phyloP scores from a whole-genome alignment of 2,329 filamentous ascomycete species.

The Colletotrichum sp. region DNA sequence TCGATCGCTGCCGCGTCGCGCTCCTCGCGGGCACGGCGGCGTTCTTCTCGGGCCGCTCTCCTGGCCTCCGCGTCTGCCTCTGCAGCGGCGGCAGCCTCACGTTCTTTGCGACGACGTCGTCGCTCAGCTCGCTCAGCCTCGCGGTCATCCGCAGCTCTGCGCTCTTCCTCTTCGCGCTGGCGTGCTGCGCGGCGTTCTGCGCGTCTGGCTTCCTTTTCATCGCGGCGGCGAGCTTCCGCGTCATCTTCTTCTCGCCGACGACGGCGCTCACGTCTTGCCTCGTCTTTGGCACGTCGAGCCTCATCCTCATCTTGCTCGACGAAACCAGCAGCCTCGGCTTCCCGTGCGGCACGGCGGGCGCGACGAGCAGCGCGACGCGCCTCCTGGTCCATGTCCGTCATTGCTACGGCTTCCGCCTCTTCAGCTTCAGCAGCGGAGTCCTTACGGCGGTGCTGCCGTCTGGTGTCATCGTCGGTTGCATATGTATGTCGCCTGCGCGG shows the following conservation, averaged over 20 bases:
- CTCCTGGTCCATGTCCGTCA: slow-evolving; percentile 63
- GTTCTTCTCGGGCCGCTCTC: slow-evolving; percentile 49
- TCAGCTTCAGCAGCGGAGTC: slow-evolving; percentile 52
- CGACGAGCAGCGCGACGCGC: slow-evolving; percentile 67
- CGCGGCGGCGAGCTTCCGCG: slow-evolving; percentile 55
- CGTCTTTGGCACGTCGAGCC: slow-evolving; percentile 60
- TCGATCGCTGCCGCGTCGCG: slow-evolving; percentile 43
- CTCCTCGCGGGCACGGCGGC: slow-evolving; percentile 50
- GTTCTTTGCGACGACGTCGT: slow-evolving; percentile 53
- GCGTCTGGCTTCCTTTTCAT: slow-evolving; percentile 64
- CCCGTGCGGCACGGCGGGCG: slow-evolving; percentile 58
- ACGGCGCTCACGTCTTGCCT: slow-evolving; percentile 59
- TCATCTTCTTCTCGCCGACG: slow-evolving; percentile 60
- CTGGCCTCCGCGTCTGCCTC: slow-evolving; percentile 55
- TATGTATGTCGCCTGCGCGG: slow-evolving; percentile 56
- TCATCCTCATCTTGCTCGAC: slow-evolving; percentile 59
- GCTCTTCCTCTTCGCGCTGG: slow-evolving; percentile 54
- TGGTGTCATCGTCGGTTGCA: slow-evolving; percentile 55
- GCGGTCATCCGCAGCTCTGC: slow-evolving; percentile 51
- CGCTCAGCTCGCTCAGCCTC: slow-evolving; percentile 57
- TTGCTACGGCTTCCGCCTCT: slow-evolving; percentile 48
- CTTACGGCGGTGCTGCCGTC: slow-evolving; percentile 36
- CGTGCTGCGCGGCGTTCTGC: slow-evolving; percentile 57
- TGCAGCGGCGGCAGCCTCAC: slow-evolving; percentile 47
- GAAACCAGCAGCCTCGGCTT: slow-evolving; percentile 36